These are phyloP conservation scores for Rhizopogon salebrosus DNA, from an alignment of 768 basidiomycete species.

Conservation along the genomic window DNA sequence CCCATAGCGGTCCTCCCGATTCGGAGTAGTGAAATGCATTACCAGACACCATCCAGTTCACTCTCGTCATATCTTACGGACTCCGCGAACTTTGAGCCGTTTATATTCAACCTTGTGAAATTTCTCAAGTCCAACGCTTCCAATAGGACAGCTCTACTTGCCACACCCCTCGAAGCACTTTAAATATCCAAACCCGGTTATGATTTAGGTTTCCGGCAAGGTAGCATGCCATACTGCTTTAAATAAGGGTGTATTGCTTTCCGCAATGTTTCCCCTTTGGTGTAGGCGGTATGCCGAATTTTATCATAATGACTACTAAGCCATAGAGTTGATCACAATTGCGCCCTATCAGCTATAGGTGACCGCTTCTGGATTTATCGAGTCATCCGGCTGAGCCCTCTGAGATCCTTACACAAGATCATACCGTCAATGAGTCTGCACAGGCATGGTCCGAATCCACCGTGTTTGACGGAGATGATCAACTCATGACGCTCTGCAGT, in stretches of 20 bases:
- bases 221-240: background rate
- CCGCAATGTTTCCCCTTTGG: background rate
- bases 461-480: slow-evolving; percentile 1
- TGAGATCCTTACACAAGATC: no score
- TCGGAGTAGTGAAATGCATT: background rate
- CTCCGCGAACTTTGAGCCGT: background rate
- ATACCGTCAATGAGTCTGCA: background rate
- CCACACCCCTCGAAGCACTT: background rate
- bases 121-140: background rate
- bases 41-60: background rate
- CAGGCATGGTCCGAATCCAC: background rate
- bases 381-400: background rate
- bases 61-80: slow-evolving; percentile 1
- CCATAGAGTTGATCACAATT: background rate
- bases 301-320: background rate
- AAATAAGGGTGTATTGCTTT: background rate
- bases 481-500: background rate
- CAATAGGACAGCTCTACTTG: background rate
- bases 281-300: background rate
- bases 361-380: background rate
- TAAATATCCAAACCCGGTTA: background rate
- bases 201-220: background rate
- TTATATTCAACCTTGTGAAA: background rate
- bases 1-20: background rate
- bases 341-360: background rate